Conservation (phyloP, 768 basidiomycete genomes). For the Kwoniella newhampshirensis region DNA sequence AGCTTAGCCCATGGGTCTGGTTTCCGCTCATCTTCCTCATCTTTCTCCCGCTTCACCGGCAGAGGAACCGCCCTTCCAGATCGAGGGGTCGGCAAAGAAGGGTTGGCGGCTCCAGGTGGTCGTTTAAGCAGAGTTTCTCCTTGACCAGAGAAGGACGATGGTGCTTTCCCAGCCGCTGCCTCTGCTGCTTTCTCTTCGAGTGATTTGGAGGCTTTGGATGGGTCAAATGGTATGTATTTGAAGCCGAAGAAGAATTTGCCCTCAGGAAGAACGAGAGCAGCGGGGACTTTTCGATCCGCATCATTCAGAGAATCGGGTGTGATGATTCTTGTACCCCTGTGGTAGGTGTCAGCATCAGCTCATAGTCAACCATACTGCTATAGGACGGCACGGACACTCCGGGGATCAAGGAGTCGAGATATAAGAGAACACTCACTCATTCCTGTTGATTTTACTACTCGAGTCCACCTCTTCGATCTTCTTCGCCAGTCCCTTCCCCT, state of each 20-base stretch:
- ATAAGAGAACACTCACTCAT: slow-evolving; percentile 70
- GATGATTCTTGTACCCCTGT: slow-evolving; percentile 76
- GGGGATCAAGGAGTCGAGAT: background rate
- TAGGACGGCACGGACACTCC: background rate
- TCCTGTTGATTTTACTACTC: slow-evolving; percentile 83
- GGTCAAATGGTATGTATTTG: slow-evolving; percentile 63
- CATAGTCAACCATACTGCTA: no score
- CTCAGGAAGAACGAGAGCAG: slow-evolving; percentile 82
- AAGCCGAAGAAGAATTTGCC: slow-evolving; percentile 98
- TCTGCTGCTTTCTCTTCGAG: slow-evolving; percentile 23
- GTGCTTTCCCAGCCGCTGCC: slow-evolving; percentile 14
- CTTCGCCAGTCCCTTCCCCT: slow-evolving; percentile 86
- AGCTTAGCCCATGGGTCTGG: slow-evolving; percentile 55
- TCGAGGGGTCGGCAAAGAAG: background rate
- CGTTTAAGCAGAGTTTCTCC: slow-evolving; percentile 12
- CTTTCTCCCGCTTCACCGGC: slow-evolving; percentile 58
- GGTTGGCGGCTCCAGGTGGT: background rate
- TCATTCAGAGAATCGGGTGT: slow-evolving; percentile 75
- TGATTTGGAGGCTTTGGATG: slow-evolving; percentile 45
- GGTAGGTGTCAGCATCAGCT: slow-evolving; percentile 10
- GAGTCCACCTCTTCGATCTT: slow-evolving; percentile 75
- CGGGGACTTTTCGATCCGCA: slow-evolving; percentile 72
- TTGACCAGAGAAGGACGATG: slow-evolving; percentile 19
- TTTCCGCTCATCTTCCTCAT: slow-evolving; percentile 58
- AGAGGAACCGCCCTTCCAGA: slow-evolving; percentile 35